Percentiles rank a stretch among this genome's conserved stretches.
These are phyloP conservation scores for Plantago elongata DNA, from an alignment of 257 asterid genomes.

Conservation along the genomic window DNA sequence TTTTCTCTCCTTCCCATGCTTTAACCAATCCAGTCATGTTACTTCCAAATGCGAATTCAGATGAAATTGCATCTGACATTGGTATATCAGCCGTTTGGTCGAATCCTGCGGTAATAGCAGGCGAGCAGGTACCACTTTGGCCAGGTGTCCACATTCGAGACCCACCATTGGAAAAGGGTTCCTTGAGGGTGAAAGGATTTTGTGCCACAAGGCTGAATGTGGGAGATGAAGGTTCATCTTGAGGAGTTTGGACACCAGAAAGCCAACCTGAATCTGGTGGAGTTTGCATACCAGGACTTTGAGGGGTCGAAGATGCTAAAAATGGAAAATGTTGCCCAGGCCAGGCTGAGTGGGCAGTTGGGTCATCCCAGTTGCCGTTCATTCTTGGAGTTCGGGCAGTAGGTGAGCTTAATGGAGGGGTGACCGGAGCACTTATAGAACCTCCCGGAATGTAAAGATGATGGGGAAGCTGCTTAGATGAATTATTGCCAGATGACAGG, in stretches of 20 bases:
- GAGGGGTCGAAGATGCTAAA: constrained; percentile 76
- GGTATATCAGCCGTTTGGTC: constrained; percentile 87
- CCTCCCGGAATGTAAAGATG: constrained; percentile 77
- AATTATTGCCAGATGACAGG: constrained; percentile 66
- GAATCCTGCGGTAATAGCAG: constrained; percentile 60
- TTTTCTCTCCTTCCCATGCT: constrained; percentile 98
- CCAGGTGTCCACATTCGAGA: constrained; percentile 98
- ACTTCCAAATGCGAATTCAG: constrained; percentile 90
- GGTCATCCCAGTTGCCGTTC: constrained; percentile 67
- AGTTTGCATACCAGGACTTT: constrained; percentile 74
- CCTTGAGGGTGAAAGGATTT: constrained; percentile 70
- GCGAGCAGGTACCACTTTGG: constrained; percentile 96
- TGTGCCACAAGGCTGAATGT: constrained; percentile 83
- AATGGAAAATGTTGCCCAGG: constrained; percentile 59
- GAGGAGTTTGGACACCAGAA: constrained; percentile 93
- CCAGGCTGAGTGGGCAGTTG: constrained; percentile 55
- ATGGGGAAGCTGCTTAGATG: constrained; percentile 68
- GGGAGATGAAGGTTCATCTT: constrained; percentile 80
- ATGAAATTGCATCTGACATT: constrained; percentile 77
- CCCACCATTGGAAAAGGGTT: constrained; percentile 75
- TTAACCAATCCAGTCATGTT: constrained; percentile 66
- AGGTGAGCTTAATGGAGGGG: constrained; percentile 96
- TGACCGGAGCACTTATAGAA: constrained; percentile 95
- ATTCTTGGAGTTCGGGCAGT: constrained; percentile 75
- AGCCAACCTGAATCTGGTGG: constrained; percentile 93